Percentiles rank a stretch among this genome's conserved stretches.
These are phyloP conservation scores for Vickermania ingenoplastis DNA, from an alignment of 208 protist genomes.

Conservation along the genomic window DNA sequence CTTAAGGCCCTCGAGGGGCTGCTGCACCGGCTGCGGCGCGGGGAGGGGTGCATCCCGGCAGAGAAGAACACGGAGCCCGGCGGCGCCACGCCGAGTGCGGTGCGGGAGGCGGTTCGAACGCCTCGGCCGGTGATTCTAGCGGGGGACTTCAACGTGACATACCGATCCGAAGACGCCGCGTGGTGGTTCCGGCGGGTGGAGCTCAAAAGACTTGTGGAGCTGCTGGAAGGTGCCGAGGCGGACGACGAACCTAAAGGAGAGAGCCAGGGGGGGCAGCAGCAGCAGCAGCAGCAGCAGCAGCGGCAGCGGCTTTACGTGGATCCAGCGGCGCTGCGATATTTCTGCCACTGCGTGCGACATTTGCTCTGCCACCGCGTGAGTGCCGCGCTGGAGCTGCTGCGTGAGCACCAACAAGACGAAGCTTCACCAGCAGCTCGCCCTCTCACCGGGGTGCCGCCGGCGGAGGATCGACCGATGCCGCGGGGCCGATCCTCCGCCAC, in stretches of 20 bases:
- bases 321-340: slow-evolving; percentile 20
- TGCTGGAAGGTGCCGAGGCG: no score
- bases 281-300: slow-evolving; percentile 1
- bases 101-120: not conserved
- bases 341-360: not conserved
- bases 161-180: slow-evolving; percentile 54
- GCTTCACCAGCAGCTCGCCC: no score
- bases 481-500: no score
- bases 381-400: not conserved
- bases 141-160: slow-evolving; percentile 82
- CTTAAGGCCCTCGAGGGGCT: slow-evolving; percentile 27
- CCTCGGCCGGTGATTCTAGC: slow-evolving; percentile 62
- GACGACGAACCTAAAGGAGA: slow-evolving; percentile 11
- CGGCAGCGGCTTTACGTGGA: not conserved
- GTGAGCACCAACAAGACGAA: no score
- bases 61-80: not conserved
- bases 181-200: slow-evolving; percentile 64
- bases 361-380: not conserved
- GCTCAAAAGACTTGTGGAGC: slow-evolving; percentile 22
- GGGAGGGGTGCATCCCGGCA: slow-evolving; percentile 9
- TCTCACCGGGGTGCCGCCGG: not conserved
- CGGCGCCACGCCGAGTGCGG: not conserved
- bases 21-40: slow-evolving; percentile 25
- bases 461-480: not conserved
- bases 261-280: slow-evolving; percentile 15